Evolutionary conservation across 2,329 filamentous ascomycete species (phyloP).

Genomic region (Allantophomopsis lycopodina): DNA sequence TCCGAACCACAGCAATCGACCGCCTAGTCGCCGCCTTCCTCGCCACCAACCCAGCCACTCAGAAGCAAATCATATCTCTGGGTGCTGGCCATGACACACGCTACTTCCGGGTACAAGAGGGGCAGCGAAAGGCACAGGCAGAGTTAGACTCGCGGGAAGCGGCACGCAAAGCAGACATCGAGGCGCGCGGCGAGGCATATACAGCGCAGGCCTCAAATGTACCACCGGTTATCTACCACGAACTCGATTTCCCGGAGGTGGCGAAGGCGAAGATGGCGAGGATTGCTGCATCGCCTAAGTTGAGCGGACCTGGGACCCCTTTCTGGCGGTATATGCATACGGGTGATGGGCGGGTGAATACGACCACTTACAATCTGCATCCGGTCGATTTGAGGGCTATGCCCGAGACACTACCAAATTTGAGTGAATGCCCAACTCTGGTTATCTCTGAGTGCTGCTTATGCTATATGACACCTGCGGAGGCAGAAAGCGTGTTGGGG

Average conservation of each 20-base stretch:
- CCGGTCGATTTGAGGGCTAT: constrained; percentile 21
- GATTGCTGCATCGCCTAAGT: not conserved
- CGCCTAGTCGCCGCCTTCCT: constrained; percentile 63
- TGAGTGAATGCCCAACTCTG: constrained; percentile 58
- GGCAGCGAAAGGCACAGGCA: constrained; percentile 5
- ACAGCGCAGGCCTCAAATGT: constrained; percentile 29
- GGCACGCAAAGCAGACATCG: too few relatives aligned
- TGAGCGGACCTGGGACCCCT: not conserved
- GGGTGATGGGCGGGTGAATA: not conserved
- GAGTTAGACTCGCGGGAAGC: constrained; percentile 3
- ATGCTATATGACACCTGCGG: constrained; percentile 62
- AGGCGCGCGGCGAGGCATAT: constrained; percentile 43
- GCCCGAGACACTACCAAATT: constrained; percentile 22
- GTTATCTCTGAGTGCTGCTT: constrained; percentile 92
- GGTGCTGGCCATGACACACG: constrained; percentile 92
- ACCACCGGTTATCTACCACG: constrained; percentile 2
- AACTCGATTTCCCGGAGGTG: constrained; percentile 1
- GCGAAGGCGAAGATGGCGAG: not conserved
- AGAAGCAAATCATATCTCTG: constrained; percentile 75
- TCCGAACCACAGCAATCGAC: constrained; percentile 75
- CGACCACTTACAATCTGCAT: constrained; percentile 30
- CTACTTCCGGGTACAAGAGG: constrained; percentile 51
- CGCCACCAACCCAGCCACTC: constrained; percentile 13
- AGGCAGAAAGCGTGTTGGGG: constrained; percentile 48
- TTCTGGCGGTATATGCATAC: not conserved